Base-by-base conservation (phyloP, 352 stramenopile species). In the Bremia lactucae region DNA sequence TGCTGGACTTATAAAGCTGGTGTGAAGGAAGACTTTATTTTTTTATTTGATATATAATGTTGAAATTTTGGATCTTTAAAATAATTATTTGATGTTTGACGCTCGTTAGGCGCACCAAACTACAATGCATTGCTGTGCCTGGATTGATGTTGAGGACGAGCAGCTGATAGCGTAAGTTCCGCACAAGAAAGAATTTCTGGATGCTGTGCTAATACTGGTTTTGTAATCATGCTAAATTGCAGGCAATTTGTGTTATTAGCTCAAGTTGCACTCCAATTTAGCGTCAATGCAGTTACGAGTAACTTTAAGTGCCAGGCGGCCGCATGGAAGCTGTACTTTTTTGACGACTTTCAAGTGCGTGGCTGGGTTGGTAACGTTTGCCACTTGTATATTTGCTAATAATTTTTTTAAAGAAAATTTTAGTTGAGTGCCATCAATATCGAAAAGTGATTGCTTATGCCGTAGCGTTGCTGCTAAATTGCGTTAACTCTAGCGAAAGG, bases 361-460 rank as follows among this genome's bases (percentile, higher is more conserved):
- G 11, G 11, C n/a, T 36, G 28, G 8, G 13, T 10, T 23, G 25
- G 16, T 36, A 14, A 14, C n/a, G 4, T 34, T 36, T 26, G 5
- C 35, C 46, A 13, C 14, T 13, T 10, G 11, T 8, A 40, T 23
- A 39, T 26, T 8, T 26, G n/a, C 29, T 47, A 22, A 47, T 14
- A 14, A 45, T 31, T n/a, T 18, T 8, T 55, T 6, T 31, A 24
- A 33, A 90, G 77, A 88, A 87, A 88, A 47, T 88, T 3, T 50
- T 91, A 18, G 67, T 88, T 7, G 78, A 91, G 39, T 88, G 72
- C 24, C 78, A 91, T 15, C 49, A 73, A 46, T 56, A 88, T 35
- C 78, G 78, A 21, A 91, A 91, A 46, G 42, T 91, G 36, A 52
- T 87, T 18, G 75, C 72, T 5, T 91, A 83, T 58, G 49, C 67